A percentile compares a stretch with the other conserved stretches of the same genome.
Conservation (phyloP, 2,329 filamentous ascomycete species). For the Teratosphaeria viscida region DNA sequence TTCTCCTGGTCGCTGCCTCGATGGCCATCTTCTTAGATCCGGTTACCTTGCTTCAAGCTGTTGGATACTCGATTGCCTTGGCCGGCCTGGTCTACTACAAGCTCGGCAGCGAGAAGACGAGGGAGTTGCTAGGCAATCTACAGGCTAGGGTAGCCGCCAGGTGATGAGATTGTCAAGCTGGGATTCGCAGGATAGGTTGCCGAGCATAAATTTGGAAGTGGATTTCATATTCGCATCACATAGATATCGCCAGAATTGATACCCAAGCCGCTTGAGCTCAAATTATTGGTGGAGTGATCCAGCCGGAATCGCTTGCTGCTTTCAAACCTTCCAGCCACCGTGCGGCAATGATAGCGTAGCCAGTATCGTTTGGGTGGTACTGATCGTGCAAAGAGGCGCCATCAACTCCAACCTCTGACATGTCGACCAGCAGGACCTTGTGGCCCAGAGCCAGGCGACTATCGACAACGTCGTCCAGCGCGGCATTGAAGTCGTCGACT, state of each 20-base stretch:
- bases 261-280: neutral
- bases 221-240: neutral
- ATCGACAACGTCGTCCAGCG: neutral
- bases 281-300: neutral
- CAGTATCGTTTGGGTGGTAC: neutral
- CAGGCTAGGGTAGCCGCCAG: neutral
- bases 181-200: neutral
- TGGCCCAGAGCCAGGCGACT: neutral
- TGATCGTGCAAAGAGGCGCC: neutral
- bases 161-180: neutral
- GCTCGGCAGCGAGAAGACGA: conserved; percentile 72
- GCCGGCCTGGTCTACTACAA: conserved; percentile 77
- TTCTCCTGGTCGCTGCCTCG: conserved; percentile 67
- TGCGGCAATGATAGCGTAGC: neutral
- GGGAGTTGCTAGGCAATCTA: conserved; percentile 53
- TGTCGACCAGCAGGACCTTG: neutral
- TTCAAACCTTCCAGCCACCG: neutral
- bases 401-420: neutral
- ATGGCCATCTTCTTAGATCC: conserved; percentile 74
- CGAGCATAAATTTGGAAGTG: neutral
- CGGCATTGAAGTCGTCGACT: neutral
- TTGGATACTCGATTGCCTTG: conserved; percentile 73
- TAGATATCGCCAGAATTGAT: neutral
- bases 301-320: neutral
- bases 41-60: conserved; percentile 65